Conservation (phyloP, 2,329 filamentous ascomycete species). For the Pseudogymnoascus sp. region DNA sequence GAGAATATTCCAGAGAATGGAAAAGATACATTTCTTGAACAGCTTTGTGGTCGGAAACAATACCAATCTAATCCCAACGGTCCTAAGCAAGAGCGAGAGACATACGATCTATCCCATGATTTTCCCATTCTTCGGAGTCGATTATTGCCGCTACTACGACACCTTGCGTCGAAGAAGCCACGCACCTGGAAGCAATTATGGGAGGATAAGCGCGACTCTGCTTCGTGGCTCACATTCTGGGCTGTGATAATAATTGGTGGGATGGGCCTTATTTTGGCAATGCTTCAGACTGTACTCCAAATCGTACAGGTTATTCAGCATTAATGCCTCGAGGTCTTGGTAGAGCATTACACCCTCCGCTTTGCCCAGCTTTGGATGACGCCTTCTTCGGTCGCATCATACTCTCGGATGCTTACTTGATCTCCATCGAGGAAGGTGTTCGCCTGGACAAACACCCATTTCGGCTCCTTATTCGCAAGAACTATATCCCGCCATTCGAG, state of each 20-base stretch:
- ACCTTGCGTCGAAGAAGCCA: slow-evolving; percentile 3
- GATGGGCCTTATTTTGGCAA: slow-evolving; percentile 20
- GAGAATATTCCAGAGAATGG: slow-evolving; percentile 6
- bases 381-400: slow-evolving; percentile 48
- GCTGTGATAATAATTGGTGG: slow-evolving; percentile 21
- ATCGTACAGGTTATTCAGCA: slow-evolving; percentile 20
- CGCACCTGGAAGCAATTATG: slow-evolving; percentile 18
- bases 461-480: slow-evolving; percentile 48
- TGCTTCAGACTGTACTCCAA: slow-evolving; percentile 24
- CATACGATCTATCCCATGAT: slow-evolving; percentile 5
- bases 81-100: not conserved
- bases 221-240: slow-evolving; percentile 25
- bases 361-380: slow-evolving; percentile 47
- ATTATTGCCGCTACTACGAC: not conserved
- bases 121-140: slow-evolving; percentile 6
- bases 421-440: slow-evolving; percentile 44
- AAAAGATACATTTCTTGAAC: slow-evolving; percentile 1
- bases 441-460: slow-evolving; percentile 58
- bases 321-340: too few relatives aligned
- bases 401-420: slow-evolving; percentile 47
- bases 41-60: not conserved
- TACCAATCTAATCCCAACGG: not conserved
- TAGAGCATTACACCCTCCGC: slow-evolving; percentile 23
- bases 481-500: slow-evolving; percentile 51
- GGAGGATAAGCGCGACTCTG: slow-evolving; percentile 24